Evolutionary conservation across 129 eudicot species (phyloP), one percentile per base, ranked within the genome.

Genomic region (Flaveria ramosissima): DNA sequence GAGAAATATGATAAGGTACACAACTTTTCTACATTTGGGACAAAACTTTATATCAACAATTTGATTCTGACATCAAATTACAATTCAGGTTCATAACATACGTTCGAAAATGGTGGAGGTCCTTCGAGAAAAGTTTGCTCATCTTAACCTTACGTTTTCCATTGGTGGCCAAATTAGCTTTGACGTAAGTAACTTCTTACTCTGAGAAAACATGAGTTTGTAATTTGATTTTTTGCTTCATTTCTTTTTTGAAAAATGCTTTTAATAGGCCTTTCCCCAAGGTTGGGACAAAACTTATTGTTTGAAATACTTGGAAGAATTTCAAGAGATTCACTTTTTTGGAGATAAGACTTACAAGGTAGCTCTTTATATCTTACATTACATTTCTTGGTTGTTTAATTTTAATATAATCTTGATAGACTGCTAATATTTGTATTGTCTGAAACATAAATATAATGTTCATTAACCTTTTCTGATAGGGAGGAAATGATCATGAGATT

Each of bases 251-350:
- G 30, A 6, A 39, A 56, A 71, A 74, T 74, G 65, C 12, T 74
- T 20, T 20, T 50, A 32, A 75, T 78, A 94, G 99, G 99, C 91
- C n/a, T 94, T 94, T 78, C 99, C 97, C 32, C 89, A 82, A 78
- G 99, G 99, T 36, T 94, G 99, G 99, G 99, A 94, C 76, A 94
- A 94, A 78, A 94, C 99, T 15, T 94, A 91, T 76, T 91, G 99
- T 86, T 89, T 94, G 89, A 83, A 75, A 72, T 94, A 94, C 86
- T 85, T 94, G 74, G 90, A 91, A 21, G 96, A 89, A 9, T 91
- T 87, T 76, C 51, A 85, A 36, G 99, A 94, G 72, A 89, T 94
- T 73, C 99, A 91, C 88, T 94, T 94, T 87, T 94, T 94, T 74
- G 99, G 99, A 72, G 99, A 94, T 86, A 94, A 91, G 86, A 94